Base-by-base conservation (phyloP, 805 yeast genomes). In the Kodamaea kaohsiungensis region DNA sequence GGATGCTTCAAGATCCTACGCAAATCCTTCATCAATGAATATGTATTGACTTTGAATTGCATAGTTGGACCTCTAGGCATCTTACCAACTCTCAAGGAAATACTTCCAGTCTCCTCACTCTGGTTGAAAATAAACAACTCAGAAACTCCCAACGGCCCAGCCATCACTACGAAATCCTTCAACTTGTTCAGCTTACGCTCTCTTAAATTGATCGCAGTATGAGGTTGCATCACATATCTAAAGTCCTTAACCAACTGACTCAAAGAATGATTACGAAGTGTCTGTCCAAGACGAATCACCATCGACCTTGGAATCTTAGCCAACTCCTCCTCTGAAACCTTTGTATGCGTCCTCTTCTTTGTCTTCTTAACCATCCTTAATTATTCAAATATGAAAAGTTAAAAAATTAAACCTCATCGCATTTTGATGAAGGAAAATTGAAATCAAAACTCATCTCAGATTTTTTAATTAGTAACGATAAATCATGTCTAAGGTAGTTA, bases 81-180 rank as follows among this genome's bases (percentile, higher is more conserved):
- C 65, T 89, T 84, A 1, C 93, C 91, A 46, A 95, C 71, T 64
- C 98, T 83, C 58, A 95, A 76, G 49, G 93, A 87, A 3, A 95
- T 86, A 53, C 85, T 86, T 7, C 97, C 98, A 1, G 87, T 75
- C 43, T 79, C 80, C 61, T 85, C 87, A 39, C 89, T 82, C 67
- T 91, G 97, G 57, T 91, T 87, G 76, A 95, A 92, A 17, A 93
- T 77, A 72, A 95, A 84, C 65, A 95, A 72, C 71, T 93, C 97
- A 6, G 93, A 81, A 18, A 95, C 97, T 25, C 96, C 96, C 45
- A 95, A 77, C 12, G 98, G 98, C 5, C 98, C 98, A 39, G 97
- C 89, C 97, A 95, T 92, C n/a, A 91, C 96, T n/a, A 92, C 82
- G 63, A 88, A 95, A 72, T 93, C 99, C 69, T 88, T 90, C 60